Evolutionary conservation across 2,329 filamentous ascomycete species (phyloP).

Genomic region (Juglanconis sp.): DNA sequence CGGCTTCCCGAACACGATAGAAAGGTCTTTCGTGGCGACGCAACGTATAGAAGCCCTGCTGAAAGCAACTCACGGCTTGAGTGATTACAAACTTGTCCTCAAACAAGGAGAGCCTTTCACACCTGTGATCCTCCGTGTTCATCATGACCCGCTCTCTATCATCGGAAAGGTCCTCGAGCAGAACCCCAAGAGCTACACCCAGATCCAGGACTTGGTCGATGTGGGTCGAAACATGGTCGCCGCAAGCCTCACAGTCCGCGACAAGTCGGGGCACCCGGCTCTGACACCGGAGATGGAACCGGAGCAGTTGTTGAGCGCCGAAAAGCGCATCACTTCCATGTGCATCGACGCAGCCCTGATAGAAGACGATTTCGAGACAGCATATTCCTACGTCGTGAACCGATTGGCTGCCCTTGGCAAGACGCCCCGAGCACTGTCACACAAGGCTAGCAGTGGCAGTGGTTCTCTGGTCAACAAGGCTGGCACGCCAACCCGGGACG

Average conservation of each 20-base stretch:
- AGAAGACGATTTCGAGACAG: constrained; percentile 81
- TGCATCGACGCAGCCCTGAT: constrained; percentile 69
- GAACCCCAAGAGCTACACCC: constrained; percentile 70
- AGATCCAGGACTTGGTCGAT: constrained; percentile 68
- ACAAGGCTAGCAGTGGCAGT: constrained; percentile 26
- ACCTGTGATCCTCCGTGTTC: constrained; percentile 74
- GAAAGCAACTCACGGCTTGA: constrained; percentile 69
- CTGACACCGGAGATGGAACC: constrained; percentile 25
- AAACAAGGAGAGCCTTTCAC: constrained; percentile 79
- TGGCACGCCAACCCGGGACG: constrained; percentile 40
- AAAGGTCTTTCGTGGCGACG: constrained; percentile 46
- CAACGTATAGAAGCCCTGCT: constrained; percentile 62
- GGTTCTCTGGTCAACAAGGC: constrained; percentile 15
- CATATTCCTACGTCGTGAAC: constrained; percentile 78
- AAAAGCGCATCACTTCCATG: constrained; percentile 72
- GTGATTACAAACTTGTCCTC: constrained; percentile 72
- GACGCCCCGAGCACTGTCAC: constrained; percentile 12
- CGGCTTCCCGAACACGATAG: constrained; percentile 59
- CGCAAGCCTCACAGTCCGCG: constrained; percentile 46
- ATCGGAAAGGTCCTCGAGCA: constrained; percentile 72
- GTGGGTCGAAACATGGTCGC: constrained; percentile 66
- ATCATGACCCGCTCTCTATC: constrained; percentile 70
- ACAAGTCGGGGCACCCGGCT: constrained; percentile 26
- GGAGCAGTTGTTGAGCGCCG: constrained; percentile 39
- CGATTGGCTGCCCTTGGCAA: constrained; percentile 48